phyloP scores from a whole-genome alignment of 139 green algal species.

The Pleodorina starrii region DNA sequence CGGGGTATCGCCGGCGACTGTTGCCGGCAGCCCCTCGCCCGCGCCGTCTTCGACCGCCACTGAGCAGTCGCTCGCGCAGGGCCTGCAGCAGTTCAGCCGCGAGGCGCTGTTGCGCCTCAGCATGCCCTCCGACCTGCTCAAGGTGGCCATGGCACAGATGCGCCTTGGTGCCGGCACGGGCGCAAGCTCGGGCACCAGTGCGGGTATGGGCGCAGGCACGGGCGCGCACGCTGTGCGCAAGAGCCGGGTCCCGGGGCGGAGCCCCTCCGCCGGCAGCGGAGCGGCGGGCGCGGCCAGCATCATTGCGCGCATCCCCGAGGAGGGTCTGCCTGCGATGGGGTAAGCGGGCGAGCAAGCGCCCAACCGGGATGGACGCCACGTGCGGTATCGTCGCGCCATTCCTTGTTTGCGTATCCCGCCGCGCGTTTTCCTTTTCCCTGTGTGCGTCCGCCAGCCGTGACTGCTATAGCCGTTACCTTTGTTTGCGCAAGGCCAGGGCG shows the following conservation, averaged over 20 bases:
- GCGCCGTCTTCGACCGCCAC: too few relatives aligned
- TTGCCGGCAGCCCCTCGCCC: background rate
- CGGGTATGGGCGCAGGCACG: too few relatives aligned
- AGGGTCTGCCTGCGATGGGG: background rate
- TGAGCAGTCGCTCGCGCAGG: constrained; percentile 12
- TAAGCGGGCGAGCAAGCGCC: constrained; percentile 23
- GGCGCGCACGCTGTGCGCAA: background rate
- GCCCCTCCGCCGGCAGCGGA: background rate
- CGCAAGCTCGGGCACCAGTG: background rate
- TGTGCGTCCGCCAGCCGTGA: too few relatives aligned
- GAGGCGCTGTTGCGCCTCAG: constrained; percentile 50
- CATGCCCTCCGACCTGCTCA: constrained; percentile 34
- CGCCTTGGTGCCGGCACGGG: background rate
- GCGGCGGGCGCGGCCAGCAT: background rate
- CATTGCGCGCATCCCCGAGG: constrained; percentile 21
- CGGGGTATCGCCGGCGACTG: too few relatives aligned
- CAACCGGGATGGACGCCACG: too few relatives aligned
- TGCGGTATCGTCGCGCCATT: too few relatives aligned
- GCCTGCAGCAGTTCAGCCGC: constrained; percentile 44
- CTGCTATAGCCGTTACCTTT: too few relatives aligned
- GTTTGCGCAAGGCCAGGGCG: too few relatives aligned
- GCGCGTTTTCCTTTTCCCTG: too few relatives aligned
- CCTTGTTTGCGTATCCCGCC: too few relatives aligned
- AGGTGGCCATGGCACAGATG: background rate
- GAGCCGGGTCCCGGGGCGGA: background rate